These are phyloP conservation scores for Falciphora oryzae DNA, from an alignment of 2,329 filamentous ascomycete species.

Conservation along the genomic window DNA sequence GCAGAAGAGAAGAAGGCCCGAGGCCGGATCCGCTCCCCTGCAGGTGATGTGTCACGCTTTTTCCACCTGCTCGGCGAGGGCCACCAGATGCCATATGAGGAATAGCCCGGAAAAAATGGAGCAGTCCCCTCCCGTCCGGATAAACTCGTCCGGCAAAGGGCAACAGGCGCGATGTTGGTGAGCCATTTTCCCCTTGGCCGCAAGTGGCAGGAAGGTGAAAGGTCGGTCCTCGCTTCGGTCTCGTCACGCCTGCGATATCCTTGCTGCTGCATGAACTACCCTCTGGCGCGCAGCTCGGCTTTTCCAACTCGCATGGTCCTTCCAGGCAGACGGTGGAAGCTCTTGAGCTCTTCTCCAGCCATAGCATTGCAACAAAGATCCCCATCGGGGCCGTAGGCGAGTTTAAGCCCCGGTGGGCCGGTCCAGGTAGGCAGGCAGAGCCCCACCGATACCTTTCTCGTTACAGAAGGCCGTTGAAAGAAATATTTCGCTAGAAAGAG, in stretches of 20 bases:
- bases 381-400: no score
- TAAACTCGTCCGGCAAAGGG: background rate
- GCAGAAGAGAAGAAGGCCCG: background rate
- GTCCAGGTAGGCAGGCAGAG: background rate
- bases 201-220: background rate
- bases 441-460: no score
- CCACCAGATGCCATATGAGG: no score
- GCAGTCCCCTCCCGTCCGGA: background rate
- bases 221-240: background rate
- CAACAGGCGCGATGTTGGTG: background rate
- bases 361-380: no score
- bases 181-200: background rate
- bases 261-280: background rate
- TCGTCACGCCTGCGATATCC: background rate
- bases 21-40: background rate
- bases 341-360: no score
- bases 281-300: background rate
- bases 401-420: no score
- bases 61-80: background rate
- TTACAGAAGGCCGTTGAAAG: background rate
- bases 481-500: background rate
- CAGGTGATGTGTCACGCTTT: background rate
- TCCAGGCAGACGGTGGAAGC: no score
- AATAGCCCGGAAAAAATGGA: no score
- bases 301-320: background rate